Evolutionary conservation across 768 basidiomycete species (phyloP), one percentile per base, ranked within the genome.

Genomic region (Suillus subluteus): DNA sequence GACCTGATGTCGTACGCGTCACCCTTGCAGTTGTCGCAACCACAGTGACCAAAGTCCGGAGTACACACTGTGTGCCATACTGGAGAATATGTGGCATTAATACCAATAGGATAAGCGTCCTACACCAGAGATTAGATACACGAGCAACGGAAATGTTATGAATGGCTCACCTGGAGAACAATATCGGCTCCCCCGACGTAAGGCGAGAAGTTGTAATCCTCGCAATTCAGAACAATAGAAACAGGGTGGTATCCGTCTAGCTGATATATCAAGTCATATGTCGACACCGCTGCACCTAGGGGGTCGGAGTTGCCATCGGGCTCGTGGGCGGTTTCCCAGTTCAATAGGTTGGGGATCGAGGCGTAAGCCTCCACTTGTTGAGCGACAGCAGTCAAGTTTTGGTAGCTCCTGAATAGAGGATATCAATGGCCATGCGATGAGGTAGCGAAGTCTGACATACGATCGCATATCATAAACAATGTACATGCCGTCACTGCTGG

Each of bases 381-480:
- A 2, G 84, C 83, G 8, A 94, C 88, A 1, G 83, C 81, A 12
- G 86, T 83, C 41, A 79, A 65, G 74, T 94, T 88, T 81, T 82
- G 83, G 76, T 92, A 93, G 4, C 82, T 82, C 82, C 79, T 79
- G 65, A 6, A 43, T 23, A 13, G 41, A 8, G 50, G 26, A 32
- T 9, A 2, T 32, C 21, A 55, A 6, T 23, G 35, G 9, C n/a
- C 7, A 18, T 52, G 9, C 30, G 4, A 46, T 30, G 26, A 61
- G 21, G 13, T 40, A 26, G 7, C 7, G 38, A 46, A 30, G 15
- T n/a, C 23, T 12, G 63, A 69, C 79, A 55, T 37, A 86, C 85
- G 75, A 76, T 71, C 91, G 84, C 91, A 95, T 90, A 71, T 94
- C 91, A 70, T 91, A 94, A 83, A 94, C 88, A 40, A 94, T 76